Base-by-base conservation (phyloP, 345 rosid genomes). In the Geranium brycei region DNA sequence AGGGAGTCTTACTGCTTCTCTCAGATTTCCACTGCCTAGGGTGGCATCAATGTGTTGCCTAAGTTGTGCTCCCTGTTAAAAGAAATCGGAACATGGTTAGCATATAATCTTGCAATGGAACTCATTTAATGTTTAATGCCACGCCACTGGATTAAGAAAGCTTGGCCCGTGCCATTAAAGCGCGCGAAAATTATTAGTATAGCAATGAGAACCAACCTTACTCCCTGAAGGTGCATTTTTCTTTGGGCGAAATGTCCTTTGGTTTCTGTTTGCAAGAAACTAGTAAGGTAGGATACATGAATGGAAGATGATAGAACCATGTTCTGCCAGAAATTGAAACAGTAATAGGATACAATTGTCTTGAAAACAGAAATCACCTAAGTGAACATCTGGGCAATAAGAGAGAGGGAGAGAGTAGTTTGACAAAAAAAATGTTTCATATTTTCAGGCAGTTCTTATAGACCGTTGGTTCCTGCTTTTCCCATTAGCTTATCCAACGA, bases 161-260 rank as follows among this genome's bases (percentile, higher is more conserved):
- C 53, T 47, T 8, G 53, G 11, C 11, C 14, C 53, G 11, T 6
- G 53, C 53, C 53, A 47, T 6, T 10, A 47, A 35, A 47, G 53
- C 12, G 10, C 13, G 11, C 3, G 14, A 47, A 6, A 47, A 47
- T 47, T 47, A 47, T 13, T 47, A 8, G 53, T 47, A 10, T 5
- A 38, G 11, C 47, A 47, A 57, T 17, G 3, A 15, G 17, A 41
- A 70, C 75, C 31, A 68, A 82, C 91, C 91, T 81, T 85, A 62
- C 76, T 82, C 17, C 91, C 87, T 2, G 91, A 81, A 1, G 87
- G 87, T 68, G 85, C 84, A 76, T 75, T 85, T 75, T 85, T 85
- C 66, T 85, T 85, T 3, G 91, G 87, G 60, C 87, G 78, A 53
- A 85, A 85, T 3, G 91, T 85, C 76, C 72, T 85, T 81, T 85